Base-by-base conservation (phyloP, 2,329 filamentous ascomycete species). In the Trichoderma sp. region DNA sequence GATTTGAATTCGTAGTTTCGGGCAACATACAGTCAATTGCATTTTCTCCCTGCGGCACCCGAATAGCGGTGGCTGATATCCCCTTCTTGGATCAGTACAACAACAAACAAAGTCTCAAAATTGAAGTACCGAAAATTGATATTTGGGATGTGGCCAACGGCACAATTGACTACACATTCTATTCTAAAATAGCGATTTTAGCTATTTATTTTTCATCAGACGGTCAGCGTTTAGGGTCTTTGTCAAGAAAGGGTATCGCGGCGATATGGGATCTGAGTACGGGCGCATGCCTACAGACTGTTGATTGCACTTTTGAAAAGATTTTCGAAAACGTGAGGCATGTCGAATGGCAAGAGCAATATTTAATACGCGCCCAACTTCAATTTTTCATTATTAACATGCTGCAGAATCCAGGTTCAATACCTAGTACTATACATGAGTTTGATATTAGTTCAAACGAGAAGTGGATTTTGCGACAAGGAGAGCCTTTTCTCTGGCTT, bases 161-260 rank as follows among this genome's bases (percentile, higher is more conserved):
- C 18, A 3, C 18, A 8, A 10, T n/a, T 43, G 18, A n/a, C 3
- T 4, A n/a, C 16, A 43, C 39, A 43, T 8, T 43, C 39, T n/a
- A 3, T 10, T n/a, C 1, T 8, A 3, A 2, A n/a, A 43, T 0
- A 10, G 5, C 0, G 18, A 43, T 43, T 3, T 3, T 8, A 4
- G 6, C 3, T 2, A 10, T n/a, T 0, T 6, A n/a, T 3, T 43
- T 43, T 10, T 43, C 18, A 2, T 4, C 39, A 10, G 16, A 43
- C 18, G 16, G 39, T 2, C n/a, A 7, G 18, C 39, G 39, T 43
- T 10, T 43, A 3, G 39, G 39, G 7, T 43, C 16, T 1, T 0
- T n/a, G 18, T 43, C 16, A 43, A 4, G 3, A 10, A 4, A n/a
- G 7, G 39, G 39, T 4, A 43, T n/a, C 16, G 39, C 39, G 3